phyloP scores from a whole-genome alignment of 1,284 basidiomycete species.

The Hymenochaete sp. region DNA sequence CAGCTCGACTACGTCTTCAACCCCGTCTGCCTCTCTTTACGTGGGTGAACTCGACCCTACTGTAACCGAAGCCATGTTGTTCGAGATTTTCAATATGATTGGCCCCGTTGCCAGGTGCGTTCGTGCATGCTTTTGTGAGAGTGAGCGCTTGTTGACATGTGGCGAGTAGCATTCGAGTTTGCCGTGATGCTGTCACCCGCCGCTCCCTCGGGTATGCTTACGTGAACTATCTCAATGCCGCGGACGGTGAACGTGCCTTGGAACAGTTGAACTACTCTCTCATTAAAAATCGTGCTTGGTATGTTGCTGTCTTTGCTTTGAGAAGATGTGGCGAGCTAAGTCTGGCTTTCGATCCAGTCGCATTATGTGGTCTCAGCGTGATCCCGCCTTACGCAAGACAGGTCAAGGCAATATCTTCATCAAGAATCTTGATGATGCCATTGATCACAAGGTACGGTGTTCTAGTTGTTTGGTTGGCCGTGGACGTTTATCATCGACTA shows the following conservation, averaged over 20 bases:
- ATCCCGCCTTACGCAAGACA: slow-evolving; percentile 98
- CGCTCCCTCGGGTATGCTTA: slow-evolving; percentile 99
- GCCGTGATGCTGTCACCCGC: slow-evolving; percentile 98
- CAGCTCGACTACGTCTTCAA: slow-evolving; percentile 46
- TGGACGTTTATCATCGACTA: neutral
- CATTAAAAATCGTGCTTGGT: slow-evolving; percentile 98
- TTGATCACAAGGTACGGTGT: slow-evolving; percentile 87
- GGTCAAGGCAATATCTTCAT: slow-evolving; percentile 99
- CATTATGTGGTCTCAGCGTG: slow-evolving; percentile 99
- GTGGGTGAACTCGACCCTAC: slow-evolving; percentile 97
- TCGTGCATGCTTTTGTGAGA: slow-evolving; percentile 12
- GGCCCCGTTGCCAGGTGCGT: slow-evolving; percentile 91
- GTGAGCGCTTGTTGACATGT: slow-evolving; percentile 5
- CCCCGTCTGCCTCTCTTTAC: slow-evolving; percentile 90
- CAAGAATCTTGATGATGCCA: slow-evolving; percentile 97
- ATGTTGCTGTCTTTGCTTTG: slow-evolving; percentile 22
- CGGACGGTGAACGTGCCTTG: slow-evolving; percentile 96
- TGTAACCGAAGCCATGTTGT: slow-evolving; percentile 99
- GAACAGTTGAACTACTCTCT: slow-evolving; percentile 99
- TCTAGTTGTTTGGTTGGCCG: neutral
- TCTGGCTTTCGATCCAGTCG: slow-evolving; percentile 47
- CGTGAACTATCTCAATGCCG: slow-evolving; percentile 96
- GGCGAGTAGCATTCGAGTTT: slow-evolving; percentile 84
- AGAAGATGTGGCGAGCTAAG: slow-evolving; percentile 11
- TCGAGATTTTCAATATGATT: slow-evolving; percentile 99